A percentile compares a stretch with the other conserved stretches of the same genome.
These are phyloP conservation scores for Grosmannia serpens DNA, from an alignment of 2,329 filamentous ascomycete species.

Conservation along the genomic window DNA sequence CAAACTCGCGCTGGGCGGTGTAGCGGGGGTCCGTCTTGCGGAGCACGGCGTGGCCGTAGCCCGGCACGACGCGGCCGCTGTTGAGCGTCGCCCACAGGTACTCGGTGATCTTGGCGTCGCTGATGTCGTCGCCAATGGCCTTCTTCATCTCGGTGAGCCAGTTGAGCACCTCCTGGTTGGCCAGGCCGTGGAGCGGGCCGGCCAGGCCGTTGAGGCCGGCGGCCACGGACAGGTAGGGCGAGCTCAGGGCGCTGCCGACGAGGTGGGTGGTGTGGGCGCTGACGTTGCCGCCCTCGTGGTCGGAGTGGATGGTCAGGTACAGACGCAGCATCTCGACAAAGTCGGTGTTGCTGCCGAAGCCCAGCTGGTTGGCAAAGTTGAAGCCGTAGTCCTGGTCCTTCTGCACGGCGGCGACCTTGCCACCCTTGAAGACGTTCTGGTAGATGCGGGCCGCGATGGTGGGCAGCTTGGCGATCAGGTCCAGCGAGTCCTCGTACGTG, in stretches of 20 bases:
- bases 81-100: constrained; percentile 99
- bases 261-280: constrained; percentile 97
- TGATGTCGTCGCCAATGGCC: constrained; percentile 82
- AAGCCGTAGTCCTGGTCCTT: constrained; percentile 99
- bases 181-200: constrained; percentile 94
- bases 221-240: constrained; percentile 90
- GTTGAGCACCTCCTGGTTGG: constrained; percentile 98
- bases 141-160: constrained; percentile 99
- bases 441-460: constrained; percentile 98
- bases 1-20: constrained; percentile 95
- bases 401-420: constrained; percentile 90
- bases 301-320: constrained; percentile 99
- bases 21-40: constrained; percentile 99
- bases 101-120: constrained; percentile 91
- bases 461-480: constrained; percentile 98
- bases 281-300: constrained; percentile 99
- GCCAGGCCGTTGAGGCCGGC: constrained; percentile 97
- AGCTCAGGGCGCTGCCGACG: constrained; percentile 92
- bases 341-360: constrained; percentile 88
- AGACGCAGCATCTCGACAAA: constrained; percentile 97
- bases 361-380: constrained; percentile 99
- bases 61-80: constrained; percentile 87
- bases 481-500: constrained; percentile 99
- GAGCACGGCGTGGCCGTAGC: constrained; percentile 97
- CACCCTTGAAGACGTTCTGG: constrained; percentile 99